phyloP scores from a whole-genome alignment of 108 stramenopile species.

The Fragilaria radians region DNA sequence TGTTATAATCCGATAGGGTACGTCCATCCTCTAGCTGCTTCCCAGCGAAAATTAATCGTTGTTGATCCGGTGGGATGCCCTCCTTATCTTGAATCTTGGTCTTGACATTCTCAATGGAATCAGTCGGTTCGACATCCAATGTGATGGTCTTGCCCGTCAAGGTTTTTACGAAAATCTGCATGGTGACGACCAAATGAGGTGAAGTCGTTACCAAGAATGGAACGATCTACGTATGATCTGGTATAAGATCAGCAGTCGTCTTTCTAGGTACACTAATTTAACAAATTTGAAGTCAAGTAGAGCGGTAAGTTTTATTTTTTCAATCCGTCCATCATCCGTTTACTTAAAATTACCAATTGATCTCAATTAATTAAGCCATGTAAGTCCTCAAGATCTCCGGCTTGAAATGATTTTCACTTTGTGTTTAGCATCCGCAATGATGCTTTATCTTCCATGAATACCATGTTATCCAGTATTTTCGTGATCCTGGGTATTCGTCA shows the following conservation, averaged over 20 bases:
- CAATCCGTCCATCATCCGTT: background rate
- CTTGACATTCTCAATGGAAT: constrained; percentile 99
- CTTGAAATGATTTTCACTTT: too few species aligned
- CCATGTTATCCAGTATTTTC: background rate
- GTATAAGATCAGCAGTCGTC: background rate
- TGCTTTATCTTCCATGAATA: background rate
- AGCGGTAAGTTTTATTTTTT: background rate
- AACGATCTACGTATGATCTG: background rate
- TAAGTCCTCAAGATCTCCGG: background rate
- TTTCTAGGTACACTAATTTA: background rate
- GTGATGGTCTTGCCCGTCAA: constrained; percentile 99
- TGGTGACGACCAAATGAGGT: constrained; percentile 26
- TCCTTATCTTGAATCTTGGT: constrained; percentile 99
- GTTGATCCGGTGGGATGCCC: constrained; percentile 98
- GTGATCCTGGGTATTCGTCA: background rate
- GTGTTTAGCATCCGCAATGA: too few species aligned
- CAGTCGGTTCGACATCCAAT: constrained; percentile 95
- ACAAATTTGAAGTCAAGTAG: background rate
- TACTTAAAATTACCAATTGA: background rate
- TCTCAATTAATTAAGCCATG: background rate
- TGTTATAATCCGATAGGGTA: constrained; percentile 99
- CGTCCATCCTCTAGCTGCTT: constrained; percentile 99
- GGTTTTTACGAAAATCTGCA: constrained; percentile 98
- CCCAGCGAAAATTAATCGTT: constrained; percentile 96
- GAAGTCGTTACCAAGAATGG: background rate